Evolutionary conservation across 257 asterid species (phyloP).

Genomic region (Solanum etuberosum): DNA sequence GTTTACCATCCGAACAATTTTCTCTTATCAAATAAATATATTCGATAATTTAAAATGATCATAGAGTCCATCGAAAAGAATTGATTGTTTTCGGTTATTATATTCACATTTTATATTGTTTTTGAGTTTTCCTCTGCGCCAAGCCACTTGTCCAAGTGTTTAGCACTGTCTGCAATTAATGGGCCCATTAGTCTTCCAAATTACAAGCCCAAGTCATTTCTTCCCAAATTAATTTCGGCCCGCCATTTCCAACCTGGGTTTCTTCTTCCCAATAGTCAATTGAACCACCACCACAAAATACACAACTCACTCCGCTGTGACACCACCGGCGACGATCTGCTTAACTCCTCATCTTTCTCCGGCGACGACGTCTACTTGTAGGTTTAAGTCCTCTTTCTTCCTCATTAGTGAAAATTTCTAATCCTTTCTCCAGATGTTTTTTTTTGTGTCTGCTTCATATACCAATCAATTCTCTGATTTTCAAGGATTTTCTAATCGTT

Average conservation of each 20-base stretch:
- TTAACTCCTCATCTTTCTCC: background rate
- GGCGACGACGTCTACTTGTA: background rate
- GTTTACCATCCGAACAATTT: rapidly evolving
- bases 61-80: background rate
- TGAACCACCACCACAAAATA: background rate
- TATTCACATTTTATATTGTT: no score
- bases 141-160: background rate
- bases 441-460: background rate
- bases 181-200: background rate
- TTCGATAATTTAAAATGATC: no score
- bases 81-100: no score
- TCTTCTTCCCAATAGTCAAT: background rate
- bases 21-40: no score
- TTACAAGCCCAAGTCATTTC: background rate
- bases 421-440: background rate
- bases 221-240: background rate
- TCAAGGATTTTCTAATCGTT: background rate
- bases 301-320: background rate
- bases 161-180: background rate
- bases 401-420: background rate
- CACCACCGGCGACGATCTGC: background rate
- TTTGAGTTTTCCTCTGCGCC: background rate
- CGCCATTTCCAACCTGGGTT: background rate
- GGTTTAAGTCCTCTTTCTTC: background rate
- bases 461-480: background rate